A percentile compares a stretch with the other conserved stretches of the same genome.
Evolutionary conservation across 2,329 filamentous ascomycete species (phyloP).

Genomic region (Chaetothyriales sp.): DNA sequence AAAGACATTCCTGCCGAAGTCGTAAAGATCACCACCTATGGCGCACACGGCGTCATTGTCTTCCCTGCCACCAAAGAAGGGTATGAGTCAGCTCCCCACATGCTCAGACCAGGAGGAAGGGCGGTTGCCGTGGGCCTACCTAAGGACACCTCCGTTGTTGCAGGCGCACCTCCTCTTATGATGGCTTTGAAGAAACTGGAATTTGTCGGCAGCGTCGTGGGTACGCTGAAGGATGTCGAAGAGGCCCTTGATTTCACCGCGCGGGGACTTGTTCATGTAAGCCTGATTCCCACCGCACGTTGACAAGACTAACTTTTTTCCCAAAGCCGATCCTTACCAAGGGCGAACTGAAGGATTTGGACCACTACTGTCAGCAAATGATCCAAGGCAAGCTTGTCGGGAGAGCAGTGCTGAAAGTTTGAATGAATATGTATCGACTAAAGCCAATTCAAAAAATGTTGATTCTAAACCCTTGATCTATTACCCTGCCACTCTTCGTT

Average conservation of each 20-base stretch:
- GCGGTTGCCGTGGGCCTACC: conserved; percentile 27
- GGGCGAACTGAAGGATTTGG: conserved; percentile 14
- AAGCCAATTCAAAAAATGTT: neutral
- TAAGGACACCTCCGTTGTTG: conserved; percentile 22
- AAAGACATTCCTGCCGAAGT: conserved; percentile 25
- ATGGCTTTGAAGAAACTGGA: conserved; percentile 30
- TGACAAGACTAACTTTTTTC: neutral
- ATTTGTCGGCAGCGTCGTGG: conserved; percentile 30
- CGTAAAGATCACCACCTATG: conserved; percentile 24
- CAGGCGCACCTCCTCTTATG: conserved; percentile 26
- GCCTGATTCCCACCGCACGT: neutral
- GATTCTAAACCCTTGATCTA: neutral
- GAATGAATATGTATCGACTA: conserved; percentile 19
- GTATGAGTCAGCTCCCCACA: conserved; percentile 22
- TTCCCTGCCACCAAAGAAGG: conserved; percentile 26
- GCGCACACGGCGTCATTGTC: conserved; percentile 27
- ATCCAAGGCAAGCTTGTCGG: conserved; percentile 27
- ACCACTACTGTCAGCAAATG: conserved; percentile 27
- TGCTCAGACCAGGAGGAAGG: conserved; percentile 25
- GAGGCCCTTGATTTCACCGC: conserved; percentile 34
- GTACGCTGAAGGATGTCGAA: conserved; percentile 33
- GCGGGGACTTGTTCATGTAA: conserved; percentile 26
- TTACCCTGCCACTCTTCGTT: no score
- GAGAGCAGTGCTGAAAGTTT: conserved; percentile 30
- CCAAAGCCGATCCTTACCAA: conserved; percentile 16